A percentile compares a stretch with the other conserved stretches of the same genome.
phyloP scores from a whole-genome alignment of 2,329 filamentous ascomycete genomes.

The Tolypocladium paradoxum region DNA sequence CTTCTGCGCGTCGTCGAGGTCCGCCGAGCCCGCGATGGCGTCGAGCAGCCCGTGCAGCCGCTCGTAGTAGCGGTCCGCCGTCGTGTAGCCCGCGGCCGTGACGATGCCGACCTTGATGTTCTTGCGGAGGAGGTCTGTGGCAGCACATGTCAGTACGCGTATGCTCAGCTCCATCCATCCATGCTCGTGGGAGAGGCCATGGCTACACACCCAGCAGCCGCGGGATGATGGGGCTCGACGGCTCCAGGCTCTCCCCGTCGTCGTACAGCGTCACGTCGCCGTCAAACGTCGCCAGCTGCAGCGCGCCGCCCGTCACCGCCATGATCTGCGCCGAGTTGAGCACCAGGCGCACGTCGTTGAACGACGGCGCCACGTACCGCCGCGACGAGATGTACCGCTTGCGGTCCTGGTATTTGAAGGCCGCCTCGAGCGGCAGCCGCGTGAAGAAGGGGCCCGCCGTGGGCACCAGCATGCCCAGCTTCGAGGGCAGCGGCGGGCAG shows the following conservation, averaged over 20 bases:
- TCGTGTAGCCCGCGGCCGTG: conserved; percentile 89
- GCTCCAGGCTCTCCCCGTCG: conserved; percentile 69
- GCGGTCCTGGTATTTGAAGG: conserved; percentile 82
- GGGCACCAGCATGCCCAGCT: conserved; percentile 84
- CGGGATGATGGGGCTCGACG: conserved; percentile 66
- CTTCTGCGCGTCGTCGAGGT: conserved; percentile 55
- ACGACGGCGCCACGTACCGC: conserved; percentile 88
- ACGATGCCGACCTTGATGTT: conserved; percentile 88
- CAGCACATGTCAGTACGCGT: background rate
- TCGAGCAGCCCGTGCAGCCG: conserved; percentile 81
- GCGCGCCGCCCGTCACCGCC: conserved; percentile 67
- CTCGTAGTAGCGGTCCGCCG: conserved; percentile 74
- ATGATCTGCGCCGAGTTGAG: conserved; percentile 93
- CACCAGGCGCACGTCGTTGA: conserved; percentile 89
- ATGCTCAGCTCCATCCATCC: no score
- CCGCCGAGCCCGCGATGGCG: conserved; percentile 51
- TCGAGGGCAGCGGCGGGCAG: conserved; percentile 48
- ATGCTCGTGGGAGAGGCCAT: no score
- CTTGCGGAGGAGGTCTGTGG: conserved; percentile 56
- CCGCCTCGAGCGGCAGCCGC: conserved; percentile 71
- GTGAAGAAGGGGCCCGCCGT: conserved; percentile 93
- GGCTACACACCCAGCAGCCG: conserved; percentile 46
- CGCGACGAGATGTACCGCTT: conserved; percentile 80
- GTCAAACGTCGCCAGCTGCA: conserved; percentile 90
- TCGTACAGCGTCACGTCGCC: conserved; percentile 95